These are phyloP conservation scores for Ganoderma meredithae DNA, from an alignment of 1,284 basidiomycete species.

Conservation along the genomic window DNA sequence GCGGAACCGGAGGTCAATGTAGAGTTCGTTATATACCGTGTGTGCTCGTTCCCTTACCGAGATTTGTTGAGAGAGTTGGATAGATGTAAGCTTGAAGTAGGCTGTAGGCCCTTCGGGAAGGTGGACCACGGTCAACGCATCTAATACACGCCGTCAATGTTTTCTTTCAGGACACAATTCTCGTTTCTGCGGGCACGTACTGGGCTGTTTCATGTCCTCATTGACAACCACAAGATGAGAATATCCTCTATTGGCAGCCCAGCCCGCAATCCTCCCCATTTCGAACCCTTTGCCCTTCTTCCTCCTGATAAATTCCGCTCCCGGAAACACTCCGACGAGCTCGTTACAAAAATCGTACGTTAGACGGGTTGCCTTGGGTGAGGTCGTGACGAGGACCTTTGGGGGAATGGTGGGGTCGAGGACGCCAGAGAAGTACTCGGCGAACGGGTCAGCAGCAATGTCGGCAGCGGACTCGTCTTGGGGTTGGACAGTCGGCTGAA, in stretches of 20 bases:
- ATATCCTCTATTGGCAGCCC: conserved; percentile 91
- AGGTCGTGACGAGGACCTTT: conserved; percentile 91
- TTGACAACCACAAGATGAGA: conserved; percentile 93
- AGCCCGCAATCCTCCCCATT: conserved; percentile 91
- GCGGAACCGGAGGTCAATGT: background rate
- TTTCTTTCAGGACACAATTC: background rate
- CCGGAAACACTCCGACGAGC: conserved; percentile 91
- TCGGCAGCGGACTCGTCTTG: conserved; percentile 70
- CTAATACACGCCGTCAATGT: conserved; percentile 47
- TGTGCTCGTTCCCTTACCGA: conserved; percentile 54
- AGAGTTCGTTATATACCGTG: background rate
- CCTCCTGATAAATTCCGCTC: conserved; percentile 91
- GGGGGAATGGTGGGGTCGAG: conserved; percentile 77
- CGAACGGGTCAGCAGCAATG: conserved; percentile 76
- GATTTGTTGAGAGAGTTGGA: conserved; percentile 88
- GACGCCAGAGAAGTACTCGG: conserved; percentile 69
- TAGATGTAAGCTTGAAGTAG: conserved; percentile 94
- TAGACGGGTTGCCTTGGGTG: conserved; percentile 82
- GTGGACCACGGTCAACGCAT: conserved; percentile 92
- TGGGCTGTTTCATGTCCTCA: conserved; percentile 92
- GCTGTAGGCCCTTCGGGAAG: conserved; percentile 95
- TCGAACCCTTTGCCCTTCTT: conserved; percentile 95
- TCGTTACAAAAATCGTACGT: conserved; percentile 94
- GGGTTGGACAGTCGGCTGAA: conserved; percentile 36
- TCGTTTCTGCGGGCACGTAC: conserved; percentile 56